Conservation (phyloP, 805 yeast species). For the Torulaspora delbrueckii region DNA sequence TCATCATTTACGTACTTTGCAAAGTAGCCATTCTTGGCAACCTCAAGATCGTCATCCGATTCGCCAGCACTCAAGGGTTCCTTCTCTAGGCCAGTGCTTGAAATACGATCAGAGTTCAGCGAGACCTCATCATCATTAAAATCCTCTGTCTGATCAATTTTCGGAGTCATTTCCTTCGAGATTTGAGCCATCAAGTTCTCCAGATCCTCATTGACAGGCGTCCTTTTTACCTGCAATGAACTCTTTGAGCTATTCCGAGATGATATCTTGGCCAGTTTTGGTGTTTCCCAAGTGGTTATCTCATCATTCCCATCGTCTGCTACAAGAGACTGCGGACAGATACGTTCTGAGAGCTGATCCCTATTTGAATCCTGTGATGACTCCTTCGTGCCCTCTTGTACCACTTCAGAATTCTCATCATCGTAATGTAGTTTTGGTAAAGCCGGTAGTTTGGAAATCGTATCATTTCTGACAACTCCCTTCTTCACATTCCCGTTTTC, state of each 20-base stretch:
- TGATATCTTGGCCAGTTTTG: constrained; percentile 3
- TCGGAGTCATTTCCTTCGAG: constrained; percentile 33
- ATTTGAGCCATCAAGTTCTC: constrained; percentile 32
- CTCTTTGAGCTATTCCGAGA: constrained; percentile 9
- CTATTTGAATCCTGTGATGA: not conserved
- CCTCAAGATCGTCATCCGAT: constrained; percentile 16
- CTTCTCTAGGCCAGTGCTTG: not conserved
- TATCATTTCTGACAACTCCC: constrained; percentile 1
- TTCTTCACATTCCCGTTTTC: not conserved
- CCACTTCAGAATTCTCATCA: constrained; percentile 2
- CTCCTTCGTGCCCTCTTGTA: not conserved
- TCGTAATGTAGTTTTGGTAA: constrained; percentile 27
- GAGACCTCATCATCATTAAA: not conserved
- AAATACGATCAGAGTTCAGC: not conserved
- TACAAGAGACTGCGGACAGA: constrained; percentile 3
- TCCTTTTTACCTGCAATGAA: constrained; percentile 7
- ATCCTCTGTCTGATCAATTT: not conserved
- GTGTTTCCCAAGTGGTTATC: not conserved
- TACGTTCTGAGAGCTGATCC: constrained; percentile 1
- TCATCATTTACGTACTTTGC: constrained; percentile 13
- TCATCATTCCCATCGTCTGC: constrained; percentile 4
- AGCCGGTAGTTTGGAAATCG: constrained; percentile 20
- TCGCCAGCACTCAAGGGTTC: not conserved
- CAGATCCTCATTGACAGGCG: constrained; percentile 27
- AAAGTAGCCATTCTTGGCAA: constrained; percentile 25